Evolutionary conservation across 2,329 filamentous ascomycete species (phyloP).

Genomic region (Curvularia eragrostidis): DNA sequence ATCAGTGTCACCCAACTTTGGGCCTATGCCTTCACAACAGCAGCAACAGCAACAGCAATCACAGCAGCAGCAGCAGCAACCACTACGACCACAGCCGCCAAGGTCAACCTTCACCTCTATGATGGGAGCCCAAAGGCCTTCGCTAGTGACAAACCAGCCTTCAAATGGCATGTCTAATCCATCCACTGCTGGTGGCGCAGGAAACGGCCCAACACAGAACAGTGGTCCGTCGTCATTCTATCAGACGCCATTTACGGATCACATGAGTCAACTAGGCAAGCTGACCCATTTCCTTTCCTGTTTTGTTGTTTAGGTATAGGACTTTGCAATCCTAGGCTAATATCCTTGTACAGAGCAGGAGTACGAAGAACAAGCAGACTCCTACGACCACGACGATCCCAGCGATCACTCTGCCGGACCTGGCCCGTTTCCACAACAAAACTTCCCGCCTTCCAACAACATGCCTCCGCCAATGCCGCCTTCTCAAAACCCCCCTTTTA

Average conservation of each 20-base stretch:
- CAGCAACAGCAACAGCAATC: conserved; percentile 50
- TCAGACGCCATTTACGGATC: conserved; percentile 86
- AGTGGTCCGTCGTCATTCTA: conserved; percentile 68
- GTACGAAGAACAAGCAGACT: conserved; percentile 88
- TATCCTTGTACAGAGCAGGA: conserved; percentile 84
- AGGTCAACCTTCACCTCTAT: conserved; percentile 56
- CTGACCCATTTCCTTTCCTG: conserved; percentile 60
- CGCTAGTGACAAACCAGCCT: conserved; percentile 46
- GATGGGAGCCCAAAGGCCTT: conserved; percentile 50
- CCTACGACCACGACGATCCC: conserved; percentile 81
- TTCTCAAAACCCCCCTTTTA: conserved; percentile 46
- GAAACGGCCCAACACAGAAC: conserved; percentile 47
- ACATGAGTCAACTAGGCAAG: conserved; percentile 96
- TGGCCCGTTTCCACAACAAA: conserved; percentile 66
- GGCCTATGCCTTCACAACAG: conserved; percentile 56
- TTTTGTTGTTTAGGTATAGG: conserved; percentile 58
- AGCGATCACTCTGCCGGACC: conserved; percentile 71
- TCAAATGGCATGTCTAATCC: conserved; percentile 48
- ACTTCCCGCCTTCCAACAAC: conserved; percentile 58
- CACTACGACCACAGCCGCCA: conserved; percentile 55
- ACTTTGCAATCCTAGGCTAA: conserved; percentile 73
- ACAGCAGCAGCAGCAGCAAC: conserved; percentile 44
- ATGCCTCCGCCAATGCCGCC: conserved; percentile 50
- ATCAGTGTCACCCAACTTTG: conserved; percentile 67
- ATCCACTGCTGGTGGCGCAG: conserved; percentile 46